Evolutionary conservation across 257 asterid genomes (phyloP).

Genomic region (Rehmannia glutinosa): DNA sequence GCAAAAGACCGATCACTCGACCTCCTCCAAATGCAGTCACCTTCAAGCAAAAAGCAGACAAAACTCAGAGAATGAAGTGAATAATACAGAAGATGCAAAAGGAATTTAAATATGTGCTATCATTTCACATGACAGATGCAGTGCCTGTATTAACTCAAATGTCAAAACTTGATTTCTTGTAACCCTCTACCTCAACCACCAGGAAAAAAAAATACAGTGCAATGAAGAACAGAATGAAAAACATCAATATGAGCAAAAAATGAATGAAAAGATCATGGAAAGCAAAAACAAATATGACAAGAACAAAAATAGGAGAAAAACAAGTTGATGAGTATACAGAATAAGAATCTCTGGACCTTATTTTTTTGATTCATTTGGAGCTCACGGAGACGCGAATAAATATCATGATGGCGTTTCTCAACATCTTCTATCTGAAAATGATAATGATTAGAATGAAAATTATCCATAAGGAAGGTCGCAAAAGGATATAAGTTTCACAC

Average conservation of each 20-base stretch:
- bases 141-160: neutral
- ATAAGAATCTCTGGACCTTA: constrained; percentile 44
- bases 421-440: constrained; percentile 54
- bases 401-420: constrained; percentile 39
- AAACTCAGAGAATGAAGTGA: neutral
- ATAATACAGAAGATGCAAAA: constrained; percentile 11
- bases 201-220: neutral
- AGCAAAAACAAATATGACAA: neutral
- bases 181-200: neutral
- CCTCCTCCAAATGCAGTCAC: constrained; percentile 94
- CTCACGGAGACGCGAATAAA: constrained; percentile 48
- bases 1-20: constrained; percentile 60
- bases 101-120: neutral
- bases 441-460: constrained; percentile 4
- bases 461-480: constrained; percentile 8
- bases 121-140: neutral
- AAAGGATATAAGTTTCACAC: neutral
- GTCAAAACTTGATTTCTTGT: constrained; percentile 2
- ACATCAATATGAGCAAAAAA: neutral
- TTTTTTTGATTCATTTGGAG: constrained; percentile 58
- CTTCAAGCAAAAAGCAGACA: constrained; percentile 34
- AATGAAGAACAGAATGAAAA: too few species aligned
- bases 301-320: neutral
- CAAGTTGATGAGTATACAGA: neutral
- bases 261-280: neutral